Conservation (phyloP, 2,329 filamentous ascomycete genomes). For the Sclerotiophoma versabilis region DNA sequence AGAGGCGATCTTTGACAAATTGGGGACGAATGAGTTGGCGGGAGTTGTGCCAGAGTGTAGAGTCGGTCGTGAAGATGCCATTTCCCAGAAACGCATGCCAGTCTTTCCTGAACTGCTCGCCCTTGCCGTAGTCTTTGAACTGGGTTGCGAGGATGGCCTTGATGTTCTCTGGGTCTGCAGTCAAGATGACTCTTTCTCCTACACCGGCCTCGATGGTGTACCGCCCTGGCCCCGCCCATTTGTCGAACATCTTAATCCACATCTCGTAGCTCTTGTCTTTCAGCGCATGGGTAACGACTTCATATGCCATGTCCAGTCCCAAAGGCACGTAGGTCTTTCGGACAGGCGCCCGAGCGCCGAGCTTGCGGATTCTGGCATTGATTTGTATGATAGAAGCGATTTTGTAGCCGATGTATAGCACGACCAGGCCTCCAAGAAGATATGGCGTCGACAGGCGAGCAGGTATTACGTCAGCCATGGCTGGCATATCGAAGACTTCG, state of each 20-base stretch:
- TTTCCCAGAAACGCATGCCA: conserved; percentile 80
- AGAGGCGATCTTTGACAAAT: conserved; percentile 84
- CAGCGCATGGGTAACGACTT: conserved; percentile 61
- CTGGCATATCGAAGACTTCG: not conserved
- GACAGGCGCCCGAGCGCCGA: conserved; percentile 56
- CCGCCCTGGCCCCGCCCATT: conserved; percentile 44
- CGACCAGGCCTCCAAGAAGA: conserved; percentile 29
- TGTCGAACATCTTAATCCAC: conserved; percentile 64
- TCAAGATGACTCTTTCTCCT: conserved; percentile 72
- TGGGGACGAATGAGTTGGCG: conserved; percentile 85
- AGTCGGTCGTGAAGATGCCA: conserved; percentile 76
- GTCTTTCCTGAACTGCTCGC: conserved; percentile 73
- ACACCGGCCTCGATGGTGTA: conserved; percentile 69
- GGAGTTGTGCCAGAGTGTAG: conserved; percentile 77
- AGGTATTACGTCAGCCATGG: conserved; percentile 33
- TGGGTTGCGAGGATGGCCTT: conserved; percentile 89
- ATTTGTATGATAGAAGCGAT: conserved; percentile 28
- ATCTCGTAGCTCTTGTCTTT: conserved; percentile 65
- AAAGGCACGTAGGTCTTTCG: conserved; percentile 50
- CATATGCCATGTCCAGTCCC: conserved; percentile 70
- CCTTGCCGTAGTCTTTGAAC: conserved; percentile 86
- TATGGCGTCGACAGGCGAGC: conserved; percentile 30
- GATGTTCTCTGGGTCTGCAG: conserved; percentile 85
- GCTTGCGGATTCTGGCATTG: conserved; percentile 48
- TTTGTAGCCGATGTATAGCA: conserved; percentile 31